Base-by-base conservation (phyloP, 257 asterid genomes). In the Jacaranda copaia region DNA sequence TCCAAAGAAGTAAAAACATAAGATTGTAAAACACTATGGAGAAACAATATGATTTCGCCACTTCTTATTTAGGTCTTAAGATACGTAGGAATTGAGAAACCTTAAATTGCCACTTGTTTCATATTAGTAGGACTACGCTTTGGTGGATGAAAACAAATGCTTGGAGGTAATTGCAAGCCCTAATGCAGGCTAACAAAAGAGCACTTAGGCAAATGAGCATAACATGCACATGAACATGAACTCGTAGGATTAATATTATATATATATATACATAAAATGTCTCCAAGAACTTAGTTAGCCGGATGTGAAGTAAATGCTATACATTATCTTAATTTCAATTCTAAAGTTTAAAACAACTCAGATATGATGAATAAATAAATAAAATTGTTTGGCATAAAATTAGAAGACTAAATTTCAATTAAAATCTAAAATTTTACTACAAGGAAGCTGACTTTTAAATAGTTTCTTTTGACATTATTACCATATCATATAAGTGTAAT, bases 131-230 rank as follows among this genome's bases (percentile, higher is more conserved):
- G 32, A 25, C 32, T 25, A 11, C 11, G 14, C 55, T 49, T 16
- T 18, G 18, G 13, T 18, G 11, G 10, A 18, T 18, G 40, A 6
- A 56, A 56, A 18, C 58, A 55, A 1, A 16, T 5, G 0, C 2
- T 58, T 25, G 66, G 66, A 25, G 16, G 32, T 25, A 60, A 3
- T 7, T 14, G 32, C 32, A 55, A 55, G 9, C 11, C 39, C 14
- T 39, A 58, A 4, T 35, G 4, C 0, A 9, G 45, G 46, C 18
- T 35, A 61, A 61, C 19, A 35, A 4, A 61, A 13, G 19, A 11
- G 68, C 46, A 61, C 13, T 61, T 36, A 61, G 68, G 46, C 46
- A 61, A 35, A 1, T 61, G 68, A 61, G 35, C 13, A 61, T 36
- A 6, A 61, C 68, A 12, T 61, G 19, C 46, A 61, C 46, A 35